Conservation (phyloP, 2,329 filamentous ascomycete genomes). For the Aspergillaceae sp. region DNA sequence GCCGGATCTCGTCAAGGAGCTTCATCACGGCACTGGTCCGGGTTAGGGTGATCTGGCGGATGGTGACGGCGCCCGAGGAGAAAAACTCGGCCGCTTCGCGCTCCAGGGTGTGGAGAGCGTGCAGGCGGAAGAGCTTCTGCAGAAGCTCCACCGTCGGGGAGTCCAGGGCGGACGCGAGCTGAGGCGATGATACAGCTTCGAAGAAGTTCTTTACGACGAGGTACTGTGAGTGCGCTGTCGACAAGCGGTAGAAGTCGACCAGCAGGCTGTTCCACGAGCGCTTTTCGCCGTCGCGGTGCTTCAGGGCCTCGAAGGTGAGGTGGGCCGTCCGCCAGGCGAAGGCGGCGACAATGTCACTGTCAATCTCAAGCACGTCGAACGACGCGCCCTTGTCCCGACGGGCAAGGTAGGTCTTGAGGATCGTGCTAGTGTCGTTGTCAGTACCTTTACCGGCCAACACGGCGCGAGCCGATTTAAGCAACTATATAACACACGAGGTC, state of each 20-base stretch:
- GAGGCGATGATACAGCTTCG: constrained; percentile 51
- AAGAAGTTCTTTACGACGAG: constrained; percentile 75
- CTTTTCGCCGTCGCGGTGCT: constrained; percentile 66
- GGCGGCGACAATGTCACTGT: constrained; percentile 62
- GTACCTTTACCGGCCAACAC: constrained; percentile 58
- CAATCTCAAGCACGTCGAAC: constrained; percentile 63
- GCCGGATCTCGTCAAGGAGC: constrained; percentile 61
- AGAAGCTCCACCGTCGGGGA: constrained; percentile 50
- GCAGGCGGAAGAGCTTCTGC: constrained; percentile 59
- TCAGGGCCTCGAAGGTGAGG: constrained; percentile 66
- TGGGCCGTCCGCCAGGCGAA: constrained; percentile 69
- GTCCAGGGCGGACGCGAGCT: constrained; percentile 48
- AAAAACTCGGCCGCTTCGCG: constrained; percentile 65
- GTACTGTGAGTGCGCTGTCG: constrained; percentile 67
- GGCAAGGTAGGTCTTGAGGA: constrained; percentile 56
- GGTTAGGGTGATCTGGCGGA: constrained; percentile 63
- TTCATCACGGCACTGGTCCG: constrained; percentile 60
- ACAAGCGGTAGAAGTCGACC: constrained; percentile 69
- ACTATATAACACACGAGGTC: constrained; percentile 23
- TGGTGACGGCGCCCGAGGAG: constrained; percentile 58
- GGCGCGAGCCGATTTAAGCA: constrained; percentile 64
- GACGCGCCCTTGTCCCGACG: constrained; percentile 63
- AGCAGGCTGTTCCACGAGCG: constrained; percentile 69
- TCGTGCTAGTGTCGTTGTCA: constrained; percentile 59
- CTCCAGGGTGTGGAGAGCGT: constrained; percentile 58